These are phyloP conservation scores for Cornus controversa DNA, from an alignment of 148 eudicot genomes.

Conservation along the genomic window DNA sequence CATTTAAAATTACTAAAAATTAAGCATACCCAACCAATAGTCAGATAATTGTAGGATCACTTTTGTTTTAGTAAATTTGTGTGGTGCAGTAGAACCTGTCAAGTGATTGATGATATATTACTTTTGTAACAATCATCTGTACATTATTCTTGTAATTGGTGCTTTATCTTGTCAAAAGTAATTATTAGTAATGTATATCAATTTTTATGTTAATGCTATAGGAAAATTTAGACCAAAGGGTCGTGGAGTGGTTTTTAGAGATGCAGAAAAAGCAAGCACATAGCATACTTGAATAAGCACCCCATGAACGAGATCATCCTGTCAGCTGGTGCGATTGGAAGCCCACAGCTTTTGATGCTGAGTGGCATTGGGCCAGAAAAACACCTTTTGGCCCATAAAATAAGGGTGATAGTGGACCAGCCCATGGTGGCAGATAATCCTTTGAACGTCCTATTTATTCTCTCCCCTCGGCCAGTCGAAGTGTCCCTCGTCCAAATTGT, in stretches of 20 bases:
- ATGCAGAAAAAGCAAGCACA: constrained; percentile 47
- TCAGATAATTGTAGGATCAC: too few relatives aligned
- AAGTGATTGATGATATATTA: too few relatives aligned
- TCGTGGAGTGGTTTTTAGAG: constrained; percentile 59
- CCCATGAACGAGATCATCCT: constrained; percentile 50
- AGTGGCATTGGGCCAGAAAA: constrained; percentile 80
- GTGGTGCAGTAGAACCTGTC: too few relatives aligned
- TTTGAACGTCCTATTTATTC: constrained; percentile 63
- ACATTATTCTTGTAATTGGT: too few relatives aligned
- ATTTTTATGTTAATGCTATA: constrained; percentile 1
- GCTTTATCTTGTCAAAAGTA: too few relatives aligned
- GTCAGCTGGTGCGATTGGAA: constrained; percentile 83
- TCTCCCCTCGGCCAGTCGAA: constrained; percentile 55
- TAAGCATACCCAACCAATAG: too few relatives aligned
- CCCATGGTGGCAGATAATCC: constrained; percentile 90
- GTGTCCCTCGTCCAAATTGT: constrained; percentile 67
- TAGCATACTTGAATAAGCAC: constrained; percentile 46
- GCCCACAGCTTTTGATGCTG: constrained; percentile 82
- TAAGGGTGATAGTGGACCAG: constrained; percentile 61
- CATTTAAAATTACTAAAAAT: too few relatives aligned
- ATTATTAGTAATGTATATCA: too few relatives aligned
- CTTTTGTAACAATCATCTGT: too few relatives aligned
- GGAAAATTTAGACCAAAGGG: constrained; percentile 50
- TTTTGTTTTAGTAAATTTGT: too few relatives aligned
- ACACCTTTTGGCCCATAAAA: constrained; percentile 49